A percentile compares a stretch with the other conserved stretches of the same genome.
Evolutionary conservation across 2,329 filamentous ascomycete species (phyloP).

Genomic region (Pyricularia pennisetigena): DNA sequence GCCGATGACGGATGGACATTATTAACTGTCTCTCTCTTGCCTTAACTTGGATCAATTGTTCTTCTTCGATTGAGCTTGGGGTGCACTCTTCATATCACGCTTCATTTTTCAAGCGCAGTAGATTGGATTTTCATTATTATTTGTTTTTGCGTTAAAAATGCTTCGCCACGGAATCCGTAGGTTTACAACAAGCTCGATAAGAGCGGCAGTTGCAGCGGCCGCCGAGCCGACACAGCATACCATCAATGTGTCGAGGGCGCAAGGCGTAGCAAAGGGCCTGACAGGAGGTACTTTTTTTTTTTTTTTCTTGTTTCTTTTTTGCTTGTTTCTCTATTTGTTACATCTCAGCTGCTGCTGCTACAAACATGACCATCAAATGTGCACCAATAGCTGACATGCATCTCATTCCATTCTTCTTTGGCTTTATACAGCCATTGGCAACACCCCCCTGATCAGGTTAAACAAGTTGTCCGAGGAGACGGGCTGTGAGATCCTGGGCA

Average conservation of each 20-base stretch:
- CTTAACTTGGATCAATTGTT: background rate
- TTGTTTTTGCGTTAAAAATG: conserved; percentile 35
- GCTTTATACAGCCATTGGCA: conserved; percentile 70
- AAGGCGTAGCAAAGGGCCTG: conserved; percentile 68
- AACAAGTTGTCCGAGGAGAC: conserved; percentile 78
- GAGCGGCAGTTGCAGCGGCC: conserved; percentile 30
- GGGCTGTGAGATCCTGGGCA: conserved; percentile 81
- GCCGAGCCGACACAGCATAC: conserved; percentile 45
- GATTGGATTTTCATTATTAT: background rate
- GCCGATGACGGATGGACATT: background rate
- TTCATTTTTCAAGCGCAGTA: background rate
- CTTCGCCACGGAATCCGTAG: conserved; percentile 58
- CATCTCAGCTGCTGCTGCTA: background rate
- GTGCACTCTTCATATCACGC: background rate
- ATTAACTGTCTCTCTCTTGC: background rate
- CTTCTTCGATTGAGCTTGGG: background rate
- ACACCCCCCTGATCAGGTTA: conserved; percentile 88
- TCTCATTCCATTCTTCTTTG: background rate
- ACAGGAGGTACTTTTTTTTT: conserved; percentile 56
- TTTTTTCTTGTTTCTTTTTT: background rate
- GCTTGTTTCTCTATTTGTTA: background rate
- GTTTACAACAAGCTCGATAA: conserved; percentile 53
- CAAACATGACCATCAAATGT: background rate
- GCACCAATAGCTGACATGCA: background rate
- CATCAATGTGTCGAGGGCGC: conserved; percentile 66